Evolutionary conservation across 495 filamentous ascomycete genomes (phyloP), one percentile per base, ranked within the genome.

Genomic region (Aspergillus cristatus): DNA sequence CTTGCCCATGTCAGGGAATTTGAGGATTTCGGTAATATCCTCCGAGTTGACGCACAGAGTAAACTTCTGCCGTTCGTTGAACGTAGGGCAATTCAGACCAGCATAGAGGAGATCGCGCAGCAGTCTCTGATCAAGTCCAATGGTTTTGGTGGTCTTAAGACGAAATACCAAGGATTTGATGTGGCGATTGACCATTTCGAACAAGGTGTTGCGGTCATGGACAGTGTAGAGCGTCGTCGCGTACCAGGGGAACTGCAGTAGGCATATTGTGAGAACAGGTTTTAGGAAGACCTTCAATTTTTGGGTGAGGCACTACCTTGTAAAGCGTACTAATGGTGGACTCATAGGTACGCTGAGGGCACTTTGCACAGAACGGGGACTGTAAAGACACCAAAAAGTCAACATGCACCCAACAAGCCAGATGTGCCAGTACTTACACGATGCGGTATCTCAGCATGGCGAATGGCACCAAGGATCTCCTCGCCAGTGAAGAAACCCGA

Each of bases 181-280:
- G 32, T 84, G 69, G 20, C 59, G 54, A 11, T 66, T 41, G 18
- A 70, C 59, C 10, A 74, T 46, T 0, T 68, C 48, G 56, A 76
- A 81, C 13, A 88, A 42, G 3, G 61, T 45, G 25, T 77, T 65
- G 11, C 84, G 78, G 41, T 83, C 71, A 24, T 63, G 60, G 20
- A 88, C 56, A 0, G 76, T 84, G 60, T 86, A 81, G 41, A 70
- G 34, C 18, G 76, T 57, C 1, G 72, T 58, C 18, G 69, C 67
- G 26, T 72, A 71, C 85, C 84, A 91, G 0, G 85, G 85, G 44
- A 71, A 81, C 75, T 78, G n/a, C n/a, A n/a, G n/a, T n/a, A n/a
- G 34, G 14, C 28, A 37, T 8, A 34, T n/a, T 35, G 18, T 33
- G 33, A 28, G 11, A 37, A 46, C 22, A 37, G 29, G 35, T 5